These are phyloP conservation scores for Euclidium syriacum DNA, from an alignment of 345 rosid genomes.

Conservation along the genomic window DNA sequence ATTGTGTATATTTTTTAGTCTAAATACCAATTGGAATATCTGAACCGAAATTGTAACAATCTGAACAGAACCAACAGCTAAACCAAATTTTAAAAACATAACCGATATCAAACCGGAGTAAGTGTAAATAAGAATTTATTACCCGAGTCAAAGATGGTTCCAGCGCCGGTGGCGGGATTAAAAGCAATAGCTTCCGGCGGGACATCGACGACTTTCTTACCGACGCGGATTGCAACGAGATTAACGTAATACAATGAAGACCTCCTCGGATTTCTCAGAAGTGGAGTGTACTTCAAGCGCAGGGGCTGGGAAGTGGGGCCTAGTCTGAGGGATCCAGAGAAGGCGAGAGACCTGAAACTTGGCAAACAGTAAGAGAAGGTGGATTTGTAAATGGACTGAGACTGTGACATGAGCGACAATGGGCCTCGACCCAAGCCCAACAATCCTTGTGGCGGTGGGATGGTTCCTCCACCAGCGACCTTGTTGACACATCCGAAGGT, in stretches of 20 bases:
- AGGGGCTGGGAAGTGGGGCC: constrained; percentile 79
- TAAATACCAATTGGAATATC: no score
- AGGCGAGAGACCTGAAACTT: constrained; percentile 55
- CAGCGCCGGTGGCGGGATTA: constrained; percentile 76
- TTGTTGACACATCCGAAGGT: constrained; percentile 78
- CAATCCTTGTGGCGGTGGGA: constrained; percentile 70
- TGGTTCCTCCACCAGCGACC: constrained; percentile 53
- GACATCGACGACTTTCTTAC: constrained; percentile 48
- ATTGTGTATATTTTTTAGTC: no score
- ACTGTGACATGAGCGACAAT: constrained; percentile 64
- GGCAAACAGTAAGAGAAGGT: constrained; percentile 95
- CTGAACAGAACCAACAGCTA: background rate
- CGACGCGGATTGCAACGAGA: constrained; percentile 63
- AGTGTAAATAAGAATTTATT: background rate
- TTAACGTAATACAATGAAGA: constrained; percentile 78
- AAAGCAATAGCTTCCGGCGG: constrained; percentile 70
- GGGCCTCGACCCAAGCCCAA: constrained; percentile 91
- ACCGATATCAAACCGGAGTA: background rate
- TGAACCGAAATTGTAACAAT: background rate
- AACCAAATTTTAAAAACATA: background rate
- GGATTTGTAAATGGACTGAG: constrained; percentile 64
- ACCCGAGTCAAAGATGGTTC: constrained; percentile 94
- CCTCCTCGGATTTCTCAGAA: constrained; percentile 72
- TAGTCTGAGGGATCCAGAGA: constrained; percentile 79
- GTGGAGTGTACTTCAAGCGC: constrained; percentile 60